These are phyloP conservation scores for Talaromyces trachyspermus DNA, from an alignment of 495 filamentous ascomycete species.

Conservation along the genomic window DNA sequence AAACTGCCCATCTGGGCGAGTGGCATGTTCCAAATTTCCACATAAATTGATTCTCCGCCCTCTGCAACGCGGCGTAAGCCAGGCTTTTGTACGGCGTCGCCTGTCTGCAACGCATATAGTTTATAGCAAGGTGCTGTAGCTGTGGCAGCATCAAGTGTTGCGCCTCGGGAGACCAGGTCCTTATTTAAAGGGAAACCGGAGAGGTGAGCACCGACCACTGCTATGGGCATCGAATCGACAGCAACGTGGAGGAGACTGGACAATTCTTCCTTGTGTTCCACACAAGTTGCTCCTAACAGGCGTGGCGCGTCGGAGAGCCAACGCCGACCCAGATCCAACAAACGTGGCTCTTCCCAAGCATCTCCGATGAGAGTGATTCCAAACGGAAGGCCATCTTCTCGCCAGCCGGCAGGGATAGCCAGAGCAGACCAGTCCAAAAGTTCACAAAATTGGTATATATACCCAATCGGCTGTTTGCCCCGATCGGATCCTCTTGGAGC, in stretches of 20 bases:
- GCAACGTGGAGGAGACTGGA: neutral
- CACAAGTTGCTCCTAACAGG: slow-evolving; percentile 27
- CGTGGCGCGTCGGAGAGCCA: slow-evolving; percentile 11
- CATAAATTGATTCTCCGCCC: slow-evolving; percentile 24
- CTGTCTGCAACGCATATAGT: neutral
- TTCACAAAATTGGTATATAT: slow-evolving; percentile 59
- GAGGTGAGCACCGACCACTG: slow-evolving; percentile 17
- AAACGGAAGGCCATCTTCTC: slow-evolving; percentile 45
- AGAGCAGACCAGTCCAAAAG: slow-evolving; percentile 58
- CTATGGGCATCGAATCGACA: slow-evolving; percentile 3
- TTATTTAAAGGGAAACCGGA: slow-evolving; percentile 17
- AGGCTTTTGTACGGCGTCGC: slow-evolving; percentile 9
- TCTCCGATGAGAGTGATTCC: slow-evolving; percentile 55
- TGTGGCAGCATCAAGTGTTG: slow-evolving; percentile 9
- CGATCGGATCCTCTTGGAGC: slow-evolving; percentile 48
- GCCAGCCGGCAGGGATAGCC: slow-evolving; percentile 43
- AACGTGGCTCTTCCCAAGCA: slow-evolving; percentile 25
- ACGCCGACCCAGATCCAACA: slow-evolving; percentile 10
- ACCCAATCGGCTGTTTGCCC: slow-evolving; percentile 47
- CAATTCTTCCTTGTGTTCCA: slow-evolving; percentile 39
- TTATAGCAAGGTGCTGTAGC: slow-evolving; percentile 10
- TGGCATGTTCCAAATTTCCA: slow-evolving; percentile 16
- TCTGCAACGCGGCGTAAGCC: slow-evolving; percentile 34
- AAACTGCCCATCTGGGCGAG: slow-evolving; percentile 10
- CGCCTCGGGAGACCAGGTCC: slow-evolving; percentile 23